Base-by-base conservation (phyloP, 768 basidiomycete genomes). In the Pholiota conissans region DNA sequence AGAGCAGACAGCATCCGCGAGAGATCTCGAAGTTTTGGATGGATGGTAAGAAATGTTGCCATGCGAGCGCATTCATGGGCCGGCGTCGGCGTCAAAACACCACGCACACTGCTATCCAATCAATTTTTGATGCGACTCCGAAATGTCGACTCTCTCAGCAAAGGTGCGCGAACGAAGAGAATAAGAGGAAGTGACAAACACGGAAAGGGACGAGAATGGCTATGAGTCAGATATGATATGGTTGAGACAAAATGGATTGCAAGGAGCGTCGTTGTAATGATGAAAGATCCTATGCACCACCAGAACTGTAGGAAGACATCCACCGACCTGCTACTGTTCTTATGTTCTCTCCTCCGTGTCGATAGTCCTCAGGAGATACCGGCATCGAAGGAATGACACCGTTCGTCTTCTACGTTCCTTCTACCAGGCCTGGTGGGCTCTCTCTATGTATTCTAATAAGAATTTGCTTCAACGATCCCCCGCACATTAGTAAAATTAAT, bases 51-150 rank as follows among this genome's bases (percentile, higher is more conserved):
- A 0, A 81, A 78, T 5, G 74, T 75, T 1, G 91, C 82, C 32
- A 84, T 76, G 3, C 83, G 79, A 0, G 84, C 79, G 61, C 89
- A 93, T 60, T 89, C 84, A 60, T 93, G 86, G 3, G n/a, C n/a
- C n/a, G n/a, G n/a, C n/a, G 80, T 79, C 5, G 92, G 91, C 26
- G 89, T 82, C 5, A 85, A 86, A 4, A 93, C 87, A 2, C 90
- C 90, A 45, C 85, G 81, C 83, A 93, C 85, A 64, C 93, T 93
- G 52, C 87, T 93, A 94, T 13, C 92, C 92, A 5, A 93, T 84
- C 1, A 84, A 85, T 30, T 73, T 73, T 62, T 93, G 69, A 70
- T 81, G 92, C 30, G 87, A 73, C 71, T 90, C 87, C 58, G n/a
- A n/a, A 94, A 67, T 13, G 89, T 82, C 10, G 71, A 76, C 68